Percentiles rank a stretch among this genome's conserved stretches.
phyloP scores from a whole-genome alignment of 2,329 filamentous ascomycete species.

The Aspergillus fischeri region DNA sequence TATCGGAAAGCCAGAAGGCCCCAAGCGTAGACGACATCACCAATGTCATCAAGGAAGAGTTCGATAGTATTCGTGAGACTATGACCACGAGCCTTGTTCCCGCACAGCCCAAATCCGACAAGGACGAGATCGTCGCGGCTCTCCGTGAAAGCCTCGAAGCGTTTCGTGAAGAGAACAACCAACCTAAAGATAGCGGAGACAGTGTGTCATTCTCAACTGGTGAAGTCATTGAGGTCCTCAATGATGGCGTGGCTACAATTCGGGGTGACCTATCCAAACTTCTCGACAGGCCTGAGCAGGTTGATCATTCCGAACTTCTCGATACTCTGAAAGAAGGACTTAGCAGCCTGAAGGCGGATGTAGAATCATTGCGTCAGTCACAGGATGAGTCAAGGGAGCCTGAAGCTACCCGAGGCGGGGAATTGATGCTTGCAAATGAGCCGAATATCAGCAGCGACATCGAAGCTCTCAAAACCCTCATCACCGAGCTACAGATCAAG shows the following conservation, averaged over 20 bases:
- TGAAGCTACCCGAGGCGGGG: slow-evolving; percentile 48
- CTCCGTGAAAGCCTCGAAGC: slow-evolving; percentile 42
- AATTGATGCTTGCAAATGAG: slow-evolving; percentile 55
- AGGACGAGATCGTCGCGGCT: slow-evolving; percentile 61
- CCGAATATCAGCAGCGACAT: slow-evolving; percentile 63
- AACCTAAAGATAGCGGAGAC: slow-evolving; percentile 53
- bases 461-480: slow-evolving; percentile 77
- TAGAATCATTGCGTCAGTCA: slow-evolving; percentile 68
- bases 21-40: slow-evolving; percentile 25
- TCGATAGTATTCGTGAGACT: slow-evolving; percentile 56
- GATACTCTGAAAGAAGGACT: slow-evolving; percentile 83
- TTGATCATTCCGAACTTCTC: slow-evolving; percentile 85
- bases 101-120: slow-evolving; percentile 45
- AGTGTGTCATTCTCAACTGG: slow-evolving; percentile 51
- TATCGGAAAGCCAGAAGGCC: slow-evolving; percentile 32
- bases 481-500: slow-evolving; percentile 78
- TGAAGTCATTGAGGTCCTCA: slow-evolving; percentile 59
- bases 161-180: slow-evolving; percentile 49
- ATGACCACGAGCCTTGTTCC: slow-evolving; percentile 29
- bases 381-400: slow-evolving; percentile 49
- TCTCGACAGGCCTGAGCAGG: slow-evolving; percentile 72
- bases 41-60: slow-evolving; percentile 54
- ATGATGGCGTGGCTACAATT: slow-evolving; percentile 69
- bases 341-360: slow-evolving; percentile 69
- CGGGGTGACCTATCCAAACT: slow-evolving; percentile 71